Conservation (phyloP, 2,329 filamentous ascomycete species). For the Botryosphaeria dothidea region DNA sequence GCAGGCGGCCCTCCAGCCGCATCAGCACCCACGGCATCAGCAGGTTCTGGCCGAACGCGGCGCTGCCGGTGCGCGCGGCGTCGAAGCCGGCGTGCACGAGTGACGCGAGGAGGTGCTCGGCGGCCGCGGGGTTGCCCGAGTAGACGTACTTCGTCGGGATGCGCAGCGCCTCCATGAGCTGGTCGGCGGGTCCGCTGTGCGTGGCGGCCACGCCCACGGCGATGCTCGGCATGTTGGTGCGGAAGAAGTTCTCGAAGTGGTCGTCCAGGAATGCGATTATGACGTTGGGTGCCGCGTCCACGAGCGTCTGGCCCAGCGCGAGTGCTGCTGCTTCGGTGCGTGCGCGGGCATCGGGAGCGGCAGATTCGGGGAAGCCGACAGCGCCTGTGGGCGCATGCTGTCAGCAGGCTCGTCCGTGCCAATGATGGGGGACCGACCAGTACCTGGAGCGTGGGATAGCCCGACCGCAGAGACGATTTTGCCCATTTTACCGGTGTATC, state of each 20-base stretch:
- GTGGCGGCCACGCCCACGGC: conserved; percentile 29
- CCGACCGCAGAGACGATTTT: conserved; percentile 21
- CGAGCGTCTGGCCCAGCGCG: conserved; percentile 29
- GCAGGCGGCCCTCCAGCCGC: conserved; percentile 22
- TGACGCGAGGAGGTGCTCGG: conserved; percentile 27
- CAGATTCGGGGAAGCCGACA: conserved; percentile 32
- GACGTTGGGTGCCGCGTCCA: conserved; percentile 30
- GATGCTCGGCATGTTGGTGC: conserved; percentile 31
- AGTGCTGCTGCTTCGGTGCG: conserved; percentile 30
- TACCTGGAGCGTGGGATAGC: conserved; percentile 21
- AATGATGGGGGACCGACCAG: neutral
- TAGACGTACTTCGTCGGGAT: conserved; percentile 28
- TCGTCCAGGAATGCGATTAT: conserved; percentile 36
- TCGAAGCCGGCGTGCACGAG: conserved; percentile 31
- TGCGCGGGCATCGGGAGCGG: conserved; percentile 26
- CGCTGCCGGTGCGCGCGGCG: conserved; percentile 26
- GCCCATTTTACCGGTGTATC: conserved; percentile 2
- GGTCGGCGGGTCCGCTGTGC: conserved; percentile 32
- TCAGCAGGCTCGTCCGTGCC: neutral
- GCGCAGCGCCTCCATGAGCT: conserved; percentile 28
- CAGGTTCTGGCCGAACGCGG: conserved; percentile 33
- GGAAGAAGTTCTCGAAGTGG: conserved; percentile 35
- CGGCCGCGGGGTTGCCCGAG: conserved; percentile 28
- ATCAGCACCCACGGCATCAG: conserved; percentile 35
- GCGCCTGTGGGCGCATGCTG: conserved; percentile 22